Evolutionary conservation across 257 asterid species (phyloP).

Genomic region (Solanum okadae): DNA sequence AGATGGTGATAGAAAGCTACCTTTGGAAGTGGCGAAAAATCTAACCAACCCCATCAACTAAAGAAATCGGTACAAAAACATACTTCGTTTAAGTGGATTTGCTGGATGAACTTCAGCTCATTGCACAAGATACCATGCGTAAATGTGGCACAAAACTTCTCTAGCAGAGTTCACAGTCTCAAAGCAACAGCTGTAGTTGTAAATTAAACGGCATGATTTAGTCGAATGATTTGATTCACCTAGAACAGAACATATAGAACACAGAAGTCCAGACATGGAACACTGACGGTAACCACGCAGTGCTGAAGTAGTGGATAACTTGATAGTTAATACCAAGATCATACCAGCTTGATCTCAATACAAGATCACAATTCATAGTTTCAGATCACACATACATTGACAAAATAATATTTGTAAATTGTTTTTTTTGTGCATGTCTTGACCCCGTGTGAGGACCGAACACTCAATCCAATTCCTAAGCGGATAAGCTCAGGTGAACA

Average conservation of each 20-base stretch:
- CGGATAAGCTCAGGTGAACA: neutral
- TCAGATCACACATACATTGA: neutral
- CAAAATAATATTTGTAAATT: neutral
- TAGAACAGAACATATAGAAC: neutral
- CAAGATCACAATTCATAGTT: neutral
- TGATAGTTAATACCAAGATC: neutral
- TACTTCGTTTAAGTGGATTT: neutral
- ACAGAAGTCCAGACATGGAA: neutral
- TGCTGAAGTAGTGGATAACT: neutral
- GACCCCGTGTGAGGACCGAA: neutral
- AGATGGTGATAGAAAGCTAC: constrained; percentile 1
- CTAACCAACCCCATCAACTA: constrained; percentile 14
- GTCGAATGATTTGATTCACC: neutral
- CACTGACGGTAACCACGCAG: neutral
- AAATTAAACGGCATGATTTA: neutral
- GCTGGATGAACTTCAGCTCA: neutral
- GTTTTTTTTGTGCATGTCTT: neutral
- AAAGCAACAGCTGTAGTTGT: neutral
- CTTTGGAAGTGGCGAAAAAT: constrained; percentile 9
- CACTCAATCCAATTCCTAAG: neutral
- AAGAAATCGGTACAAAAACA: neutral
- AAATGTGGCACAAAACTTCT: neutral
- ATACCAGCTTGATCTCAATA: neutral
- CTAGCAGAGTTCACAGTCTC: neutral
- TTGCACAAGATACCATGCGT: neutral